phyloP scores from a whole-genome alignment of 78 protist genomes.

The Pelomyxa schiedti region DNA sequence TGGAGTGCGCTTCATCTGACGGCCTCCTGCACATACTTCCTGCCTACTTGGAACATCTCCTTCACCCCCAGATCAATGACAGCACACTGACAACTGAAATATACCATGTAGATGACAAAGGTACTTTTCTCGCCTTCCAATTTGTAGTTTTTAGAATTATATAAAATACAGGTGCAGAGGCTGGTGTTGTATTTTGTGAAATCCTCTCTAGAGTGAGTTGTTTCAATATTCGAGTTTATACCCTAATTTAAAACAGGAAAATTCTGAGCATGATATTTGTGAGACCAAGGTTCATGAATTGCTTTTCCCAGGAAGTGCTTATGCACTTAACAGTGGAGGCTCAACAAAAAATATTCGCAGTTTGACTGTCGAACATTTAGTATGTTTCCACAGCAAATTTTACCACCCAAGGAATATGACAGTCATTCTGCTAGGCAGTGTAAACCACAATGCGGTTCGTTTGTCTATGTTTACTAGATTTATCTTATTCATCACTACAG shows the following conservation, averaged over 20 bases:
- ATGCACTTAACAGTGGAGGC: conserved; percentile 26
- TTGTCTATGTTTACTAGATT: not conserved
- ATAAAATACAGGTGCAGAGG: not conserved
- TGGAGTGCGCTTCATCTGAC: conserved; percentile 27
- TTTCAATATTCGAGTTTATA: not conserved
- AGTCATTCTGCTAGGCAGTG: conserved; percentile 22
- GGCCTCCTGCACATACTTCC: not conserved
- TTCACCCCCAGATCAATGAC: not conserved
- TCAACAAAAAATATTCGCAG: conserved; percentile 11
- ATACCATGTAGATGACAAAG: conserved; percentile 26
- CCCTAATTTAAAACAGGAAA: not conserved
- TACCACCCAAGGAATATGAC: conserved; percentile 28
- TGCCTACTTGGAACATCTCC: not conserved
- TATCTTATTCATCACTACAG: not conserved
- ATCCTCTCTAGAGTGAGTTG: not conserved
- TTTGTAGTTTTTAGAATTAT: not conserved
- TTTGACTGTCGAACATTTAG: conserved; percentile 7
- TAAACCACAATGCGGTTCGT: conserved; percentile 1
- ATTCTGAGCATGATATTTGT: conserved; percentile 10
- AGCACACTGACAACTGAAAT: conserved; percentile 28
- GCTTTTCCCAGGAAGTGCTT: not conserved
- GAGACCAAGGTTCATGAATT: not conserved
- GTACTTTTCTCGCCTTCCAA: not conserved
- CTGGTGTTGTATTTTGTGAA: not conserved
- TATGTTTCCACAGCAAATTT: conserved; percentile 29